phyloP scores from a whole-genome alignment of 352 stramenopile genomes.

The Phytophthora podocarpi region DNA sequence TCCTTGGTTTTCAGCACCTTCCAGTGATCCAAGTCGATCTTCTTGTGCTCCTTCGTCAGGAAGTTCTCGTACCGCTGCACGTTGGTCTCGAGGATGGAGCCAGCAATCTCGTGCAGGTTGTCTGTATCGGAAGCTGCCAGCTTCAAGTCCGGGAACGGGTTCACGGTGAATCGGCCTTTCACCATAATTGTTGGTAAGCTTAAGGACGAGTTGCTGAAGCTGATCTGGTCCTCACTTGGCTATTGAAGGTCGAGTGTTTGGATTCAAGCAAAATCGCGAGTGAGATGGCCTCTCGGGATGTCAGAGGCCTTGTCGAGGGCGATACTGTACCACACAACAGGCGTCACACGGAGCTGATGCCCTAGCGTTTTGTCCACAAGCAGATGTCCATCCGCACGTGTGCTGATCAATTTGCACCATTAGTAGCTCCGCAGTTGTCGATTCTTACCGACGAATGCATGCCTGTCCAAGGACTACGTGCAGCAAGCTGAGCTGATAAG shows the following conservation, averaged over 20 bases:
- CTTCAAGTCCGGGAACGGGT: slow-evolving; percentile 35
- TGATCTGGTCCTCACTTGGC: neutral
- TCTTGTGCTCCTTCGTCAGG: slow-evolving; percentile 38
- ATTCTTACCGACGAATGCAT: neutral
- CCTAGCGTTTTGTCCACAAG: neutral
- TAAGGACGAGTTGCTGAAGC: neutral
- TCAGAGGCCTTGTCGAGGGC: too few species aligned
- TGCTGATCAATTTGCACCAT: neutral
- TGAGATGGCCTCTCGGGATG: too few species aligned
- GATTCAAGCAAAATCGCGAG: slow-evolving; percentile 20
- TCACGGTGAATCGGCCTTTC: slow-evolving; percentile 37
- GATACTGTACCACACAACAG: too few species aligned
- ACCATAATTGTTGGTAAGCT: slow-evolving; percentile 20
- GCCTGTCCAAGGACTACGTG: too few species aligned
- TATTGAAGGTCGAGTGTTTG: slow-evolving; percentile 8
- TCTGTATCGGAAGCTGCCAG: slow-evolving; percentile 22
- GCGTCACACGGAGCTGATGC: too few species aligned
- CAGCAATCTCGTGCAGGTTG: slow-evolving; percentile 30
- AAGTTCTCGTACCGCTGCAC: slow-evolving; percentile 35
- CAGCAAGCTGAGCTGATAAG: slow-evolving; percentile 18
- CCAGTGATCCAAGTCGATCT: slow-evolving; percentile 33
- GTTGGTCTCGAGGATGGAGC: slow-evolving; percentile 30
- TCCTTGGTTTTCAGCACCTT: slow-evolving; percentile 41
- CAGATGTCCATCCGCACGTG: too few species aligned
- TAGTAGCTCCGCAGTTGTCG: neutral